A percentile compares a stretch with the other conserved stretches of the same genome.
Evolutionary conservation across 768 basidiomycete species (phyloP).

Genomic region (Tubosaeta brunneosetosa): DNA sequence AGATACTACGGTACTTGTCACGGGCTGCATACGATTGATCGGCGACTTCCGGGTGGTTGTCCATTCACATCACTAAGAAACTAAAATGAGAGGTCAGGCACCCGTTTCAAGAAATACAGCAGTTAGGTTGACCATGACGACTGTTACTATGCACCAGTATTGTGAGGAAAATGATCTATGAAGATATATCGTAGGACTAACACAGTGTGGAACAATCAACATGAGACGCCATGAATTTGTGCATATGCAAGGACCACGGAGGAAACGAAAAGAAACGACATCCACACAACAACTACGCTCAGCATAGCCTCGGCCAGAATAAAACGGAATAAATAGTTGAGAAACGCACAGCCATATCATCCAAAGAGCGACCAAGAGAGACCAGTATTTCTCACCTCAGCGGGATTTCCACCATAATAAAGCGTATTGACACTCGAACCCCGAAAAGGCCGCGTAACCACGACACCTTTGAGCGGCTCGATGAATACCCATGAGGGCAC

Average conservation of each 20-base stretch:
- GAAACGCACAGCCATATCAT: background rate
- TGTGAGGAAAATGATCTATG: background rate
- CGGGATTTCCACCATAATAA: conserved; percentile 38
- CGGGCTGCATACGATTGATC: background rate
- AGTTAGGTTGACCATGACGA: background rate
- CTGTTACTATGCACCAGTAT: background rate
- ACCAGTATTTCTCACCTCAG: conserved; percentile 42
- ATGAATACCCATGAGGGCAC: conserved; percentile 77
- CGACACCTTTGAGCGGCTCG: conserved; percentile 55
- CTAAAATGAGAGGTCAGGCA: background rate
- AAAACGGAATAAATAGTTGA: background rate
- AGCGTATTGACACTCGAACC: conserved; percentile 48
- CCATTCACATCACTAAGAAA: background rate
- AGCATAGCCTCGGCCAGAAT: background rate
- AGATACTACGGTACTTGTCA: no score
- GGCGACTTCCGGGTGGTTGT: background rate
- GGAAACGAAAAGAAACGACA: background rate
- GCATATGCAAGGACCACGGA: background rate
- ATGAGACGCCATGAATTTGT: background rate
- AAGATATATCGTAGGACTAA: background rate
- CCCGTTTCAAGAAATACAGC: background rate
- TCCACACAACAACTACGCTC: background rate
- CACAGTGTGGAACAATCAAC: background rate
- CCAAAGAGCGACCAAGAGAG: conserved; percentile 71
- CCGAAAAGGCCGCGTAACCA: conserved; percentile 61